Evolutionary conservation across 208 protist genomes (phyloP).

Genomic region (Naegleria gruberi): DNA sequence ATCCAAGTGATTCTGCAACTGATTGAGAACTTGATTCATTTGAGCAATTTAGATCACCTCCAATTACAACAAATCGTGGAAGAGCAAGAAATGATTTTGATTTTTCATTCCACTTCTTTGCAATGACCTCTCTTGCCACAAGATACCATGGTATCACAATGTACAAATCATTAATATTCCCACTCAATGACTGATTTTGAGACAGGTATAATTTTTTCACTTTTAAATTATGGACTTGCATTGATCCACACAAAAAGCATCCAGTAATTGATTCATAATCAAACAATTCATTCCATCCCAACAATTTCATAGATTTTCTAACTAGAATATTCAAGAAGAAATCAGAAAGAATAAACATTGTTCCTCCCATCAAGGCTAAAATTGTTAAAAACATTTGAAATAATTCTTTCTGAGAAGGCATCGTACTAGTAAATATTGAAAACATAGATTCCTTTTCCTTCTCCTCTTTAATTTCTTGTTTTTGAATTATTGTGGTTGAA

Average conservation of each 20-base stretch:
- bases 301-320: neutral
- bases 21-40: neutral
- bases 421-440: too few species aligned
- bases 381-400: neutral
- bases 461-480: too few species aligned
- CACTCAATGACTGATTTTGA: neutral
- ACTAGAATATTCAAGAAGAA: neutral
- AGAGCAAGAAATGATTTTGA: neutral
- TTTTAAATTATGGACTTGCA: neutral
- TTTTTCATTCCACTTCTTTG: neutral
- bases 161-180: neutral
- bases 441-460: too few species aligned
- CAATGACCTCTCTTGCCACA: neutral
- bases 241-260: neutral
- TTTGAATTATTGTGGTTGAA: too few species aligned
- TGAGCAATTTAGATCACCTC: neutral
- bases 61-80: neutral
- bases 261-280: neutral
- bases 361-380: neutral
- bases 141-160: neutral
- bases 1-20: neutral
- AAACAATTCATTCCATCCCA: neutral
- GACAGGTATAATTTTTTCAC: neutral
- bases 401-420: neutral
- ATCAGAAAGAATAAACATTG: neutral